Percentiles rank a stretch among this genome's conserved stretches.
These are phyloP conservation scores for Gynandropsis gynandra DNA, from an alignment of 345 rosid genomes.

Conservation along the genomic window DNA sequence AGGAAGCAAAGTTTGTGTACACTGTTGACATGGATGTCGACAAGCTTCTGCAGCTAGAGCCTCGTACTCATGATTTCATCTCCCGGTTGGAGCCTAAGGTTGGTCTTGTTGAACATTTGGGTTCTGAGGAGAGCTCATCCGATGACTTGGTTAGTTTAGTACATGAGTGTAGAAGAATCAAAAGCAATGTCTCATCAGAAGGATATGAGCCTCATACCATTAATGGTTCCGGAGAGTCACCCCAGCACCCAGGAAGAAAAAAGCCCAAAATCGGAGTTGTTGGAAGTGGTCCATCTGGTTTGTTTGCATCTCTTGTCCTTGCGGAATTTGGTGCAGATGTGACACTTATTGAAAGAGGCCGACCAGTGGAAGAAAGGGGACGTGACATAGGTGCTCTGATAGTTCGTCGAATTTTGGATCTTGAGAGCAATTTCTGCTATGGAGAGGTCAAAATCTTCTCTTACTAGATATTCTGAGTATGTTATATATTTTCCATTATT, in stretches of 20 bases:
- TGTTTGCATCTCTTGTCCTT: slow-evolving; percentile 88
- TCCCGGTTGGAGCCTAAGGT: slow-evolving; percentile 57
- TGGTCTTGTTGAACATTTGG: slow-evolving; percentile 60
- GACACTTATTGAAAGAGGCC: slow-evolving; percentile 89
- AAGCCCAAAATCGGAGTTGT: slow-evolving; percentile 71
- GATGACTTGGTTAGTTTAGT: slow-evolving; percentile 58
- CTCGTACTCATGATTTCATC: slow-evolving; percentile 80
- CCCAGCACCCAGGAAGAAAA: slow-evolving; percentile 21
- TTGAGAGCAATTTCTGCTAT: slow-evolving; percentile 96
- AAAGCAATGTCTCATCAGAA: slow-evolving; percentile 13
- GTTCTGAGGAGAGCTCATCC: slow-evolving; percentile 31
- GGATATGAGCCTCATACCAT: slow-evolving; percentile 19
- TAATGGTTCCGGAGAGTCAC: slow-evolving; percentile 20
- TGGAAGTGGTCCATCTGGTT: slow-evolving; percentile 92
- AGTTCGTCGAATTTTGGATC: slow-evolving; percentile 65
- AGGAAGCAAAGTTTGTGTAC: slow-evolving; percentile 89
- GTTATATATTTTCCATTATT: too few relatives aligned
- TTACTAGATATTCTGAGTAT: neutral
- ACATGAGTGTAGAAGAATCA: slow-evolving; percentile 31
- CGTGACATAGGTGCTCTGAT: slow-evolving; percentile 86
- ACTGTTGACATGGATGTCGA: slow-evolving; percentile 75
- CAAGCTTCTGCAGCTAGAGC: slow-evolving; percentile 69
- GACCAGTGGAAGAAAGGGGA: slow-evolving; percentile 88
- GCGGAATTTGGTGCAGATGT: slow-evolving; percentile 96
- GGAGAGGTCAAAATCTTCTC: slow-evolving; percentile 67